phyloP scores from a whole-genome alignment of 331 rosid species.

The Rosa hybrid region DNA sequence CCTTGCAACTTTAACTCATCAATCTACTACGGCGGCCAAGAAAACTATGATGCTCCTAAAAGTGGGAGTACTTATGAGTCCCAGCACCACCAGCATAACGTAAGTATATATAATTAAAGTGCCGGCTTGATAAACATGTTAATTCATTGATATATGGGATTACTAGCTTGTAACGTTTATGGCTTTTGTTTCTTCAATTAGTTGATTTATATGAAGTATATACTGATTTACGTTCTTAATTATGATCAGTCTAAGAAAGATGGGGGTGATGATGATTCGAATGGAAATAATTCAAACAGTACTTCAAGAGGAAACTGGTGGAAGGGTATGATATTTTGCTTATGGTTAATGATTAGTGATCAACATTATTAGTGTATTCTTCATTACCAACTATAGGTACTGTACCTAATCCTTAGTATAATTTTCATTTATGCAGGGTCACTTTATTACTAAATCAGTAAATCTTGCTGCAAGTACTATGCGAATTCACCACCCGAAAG shows the following conservation, averaged over 20 bases:
- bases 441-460: conserved; percentile 75
- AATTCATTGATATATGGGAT: background rate
- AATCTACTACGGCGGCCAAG: conserved; percentile 90
- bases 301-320: conserved; percentile 95
- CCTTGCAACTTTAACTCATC: conserved; percentile 75
- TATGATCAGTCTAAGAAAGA: conserved; percentile 60
- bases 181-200: no score
- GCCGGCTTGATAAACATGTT: background rate
- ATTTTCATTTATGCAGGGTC: conserved; percentile 58
- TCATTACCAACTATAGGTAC: background rate
- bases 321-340: conserved; percentile 55
- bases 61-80: conserved; percentile 52
- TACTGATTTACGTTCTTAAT: background rate
- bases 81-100: conserved; percentile 45
- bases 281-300: conserved; percentile 49
- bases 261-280: conserved; percentile 46
- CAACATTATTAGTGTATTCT: background rate
- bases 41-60: conserved; percentile 60
- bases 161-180: no score
- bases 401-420: background rate
- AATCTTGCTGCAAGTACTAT: conserved; percentile 1
- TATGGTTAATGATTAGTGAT: no score
- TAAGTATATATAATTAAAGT: background rate
- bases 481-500: conserved; percentile 24
- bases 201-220: background rate